phyloP scores from a whole-genome alignment of 495 filamentous ascomycete genomes.

The Annulohypoxylon maeteangense region DNA sequence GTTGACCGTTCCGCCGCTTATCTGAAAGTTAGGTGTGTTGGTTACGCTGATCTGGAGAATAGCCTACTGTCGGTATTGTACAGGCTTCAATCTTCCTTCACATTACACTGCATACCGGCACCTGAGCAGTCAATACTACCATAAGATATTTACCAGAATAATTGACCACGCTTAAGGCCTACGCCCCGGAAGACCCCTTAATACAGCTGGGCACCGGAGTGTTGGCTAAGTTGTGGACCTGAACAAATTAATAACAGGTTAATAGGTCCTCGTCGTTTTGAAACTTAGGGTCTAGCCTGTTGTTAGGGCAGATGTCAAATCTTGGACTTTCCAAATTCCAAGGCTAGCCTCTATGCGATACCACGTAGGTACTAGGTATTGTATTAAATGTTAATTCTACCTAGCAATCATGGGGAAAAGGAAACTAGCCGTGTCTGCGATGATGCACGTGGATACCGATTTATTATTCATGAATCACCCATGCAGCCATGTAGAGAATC shows the following conservation, averaged over 20 bases:
- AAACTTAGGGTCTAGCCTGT: constrained; percentile 17
- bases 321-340: constrained; percentile 3
- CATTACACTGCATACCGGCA: constrained; percentile 14
- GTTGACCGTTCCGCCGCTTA: constrained; percentile 13
- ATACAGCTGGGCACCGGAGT: constrained; percentile 16
- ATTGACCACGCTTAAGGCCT: constrained; percentile 18
- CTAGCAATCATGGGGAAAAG: constrained; percentile 4
- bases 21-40: constrained; percentile 4
- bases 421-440: constrained; percentile 5
- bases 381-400: background rate
- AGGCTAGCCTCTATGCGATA: constrained; percentile 7
- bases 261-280: constrained; percentile 18
- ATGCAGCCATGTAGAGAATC: background rate
- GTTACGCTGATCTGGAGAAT: background rate
- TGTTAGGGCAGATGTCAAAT: constrained; percentile 17
- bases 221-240: constrained; percentile 38
- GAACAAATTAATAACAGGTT: constrained; percentile 32
- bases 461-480: background rate
- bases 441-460: constrained; percentile 4
- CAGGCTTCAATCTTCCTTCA: constrained; percentile 9
- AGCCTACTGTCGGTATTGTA: background rate
- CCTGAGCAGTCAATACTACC: background rate
- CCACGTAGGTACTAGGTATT: constrained; percentile 19
- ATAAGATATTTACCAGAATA: constrained; percentile 4
- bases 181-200: constrained; percentile 35